Conservation (phyloP, 2,329 filamentous ascomycete species). For the Diaporthe aspalathi region DNA sequence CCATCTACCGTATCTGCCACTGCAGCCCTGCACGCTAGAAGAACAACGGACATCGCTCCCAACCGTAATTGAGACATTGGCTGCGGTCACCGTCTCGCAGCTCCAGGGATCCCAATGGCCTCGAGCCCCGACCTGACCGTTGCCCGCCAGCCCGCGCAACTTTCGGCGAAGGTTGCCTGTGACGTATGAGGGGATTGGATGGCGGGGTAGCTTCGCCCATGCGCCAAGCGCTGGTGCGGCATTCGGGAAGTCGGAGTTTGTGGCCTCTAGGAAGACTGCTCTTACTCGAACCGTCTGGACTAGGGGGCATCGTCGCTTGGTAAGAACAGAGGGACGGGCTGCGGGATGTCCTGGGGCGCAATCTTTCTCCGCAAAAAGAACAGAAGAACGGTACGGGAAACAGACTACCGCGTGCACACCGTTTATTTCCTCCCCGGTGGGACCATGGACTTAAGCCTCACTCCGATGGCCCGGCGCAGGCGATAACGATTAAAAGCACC, state of each 20-base stretch:
- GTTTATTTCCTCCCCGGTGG: background rate
- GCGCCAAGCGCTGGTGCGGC: constrained; percentile 2
- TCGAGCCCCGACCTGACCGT: background rate
- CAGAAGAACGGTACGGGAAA: background rate
- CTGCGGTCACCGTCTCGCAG: background rate
- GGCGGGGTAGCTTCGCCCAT: constrained; percentile 21
- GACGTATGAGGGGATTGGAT: constrained; percentile 9
- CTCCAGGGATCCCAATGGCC: constrained; percentile 3
- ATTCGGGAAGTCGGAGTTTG: constrained; percentile 28
- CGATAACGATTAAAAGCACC: background rate
- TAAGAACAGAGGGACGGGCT: background rate
- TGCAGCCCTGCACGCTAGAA: background rate
- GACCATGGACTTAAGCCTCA: background rate
- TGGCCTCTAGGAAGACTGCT: no score
- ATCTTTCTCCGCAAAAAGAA: constrained; percentile 13
- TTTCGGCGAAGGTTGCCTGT: constrained; percentile 19
- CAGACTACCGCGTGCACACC: background rate
- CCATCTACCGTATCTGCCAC: constrained; percentile 14
- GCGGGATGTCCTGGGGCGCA: constrained; percentile 17
- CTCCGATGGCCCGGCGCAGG: background rate
- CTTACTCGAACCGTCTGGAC: no score
- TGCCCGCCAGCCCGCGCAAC: constrained; percentile 2
- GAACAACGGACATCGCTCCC: background rate
- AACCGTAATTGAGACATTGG: background rate
- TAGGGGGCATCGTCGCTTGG: no score